Conservation (phyloP, 352 stramenopile genomes). For the Phytophthora podocarpi region DNA sequence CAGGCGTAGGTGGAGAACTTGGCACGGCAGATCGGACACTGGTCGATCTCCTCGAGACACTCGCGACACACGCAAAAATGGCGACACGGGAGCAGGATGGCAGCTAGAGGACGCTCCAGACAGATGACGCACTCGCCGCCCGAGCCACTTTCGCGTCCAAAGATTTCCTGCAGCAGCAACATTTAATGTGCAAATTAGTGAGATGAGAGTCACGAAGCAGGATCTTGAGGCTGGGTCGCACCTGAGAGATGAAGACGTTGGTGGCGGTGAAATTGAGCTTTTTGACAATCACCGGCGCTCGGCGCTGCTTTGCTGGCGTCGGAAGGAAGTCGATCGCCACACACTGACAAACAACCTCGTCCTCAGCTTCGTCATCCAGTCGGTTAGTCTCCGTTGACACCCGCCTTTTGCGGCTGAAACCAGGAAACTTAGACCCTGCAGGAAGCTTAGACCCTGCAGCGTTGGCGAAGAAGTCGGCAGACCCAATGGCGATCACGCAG, state of each 20-base stretch:
- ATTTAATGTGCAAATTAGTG: too few relatives aligned
- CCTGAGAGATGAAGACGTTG: constrained; percentile 48
- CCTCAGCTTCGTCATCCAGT: constrained; percentile 13
- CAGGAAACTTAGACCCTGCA: constrained; percentile 4
- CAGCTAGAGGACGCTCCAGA: constrained; percentile 45
- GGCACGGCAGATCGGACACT: constrained; percentile 70
- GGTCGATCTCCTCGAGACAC: constrained; percentile 75
- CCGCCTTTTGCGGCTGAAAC: neutral
- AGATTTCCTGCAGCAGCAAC: constrained; percentile 57
- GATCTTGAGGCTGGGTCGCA: constrained; percentile 8
- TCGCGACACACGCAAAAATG: constrained; percentile 68
- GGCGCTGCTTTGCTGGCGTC: constrained; percentile 36
- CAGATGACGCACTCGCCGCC: constrained; percentile 71
- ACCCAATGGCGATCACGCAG: constrained; percentile 38
- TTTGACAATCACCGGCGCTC: constrained; percentile 50
- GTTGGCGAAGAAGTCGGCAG: constrained; percentile 12
- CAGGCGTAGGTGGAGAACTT: constrained; percentile 64
- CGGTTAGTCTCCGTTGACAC: neutral
- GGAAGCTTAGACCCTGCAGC: too few relatives aligned
- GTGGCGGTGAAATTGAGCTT: constrained; percentile 48
- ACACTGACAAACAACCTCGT: constrained; percentile 51
- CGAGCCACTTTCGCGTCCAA: constrained; percentile 37
- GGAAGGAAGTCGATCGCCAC: constrained; percentile 64
- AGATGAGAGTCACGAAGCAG: too few relatives aligned
- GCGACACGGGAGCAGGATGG: constrained; percentile 65